These are phyloP conservation scores for Cryptosporidium viatorum DNA, from an alignment of 169 alveolate genomes.

Conservation along the genomic window DNA sequence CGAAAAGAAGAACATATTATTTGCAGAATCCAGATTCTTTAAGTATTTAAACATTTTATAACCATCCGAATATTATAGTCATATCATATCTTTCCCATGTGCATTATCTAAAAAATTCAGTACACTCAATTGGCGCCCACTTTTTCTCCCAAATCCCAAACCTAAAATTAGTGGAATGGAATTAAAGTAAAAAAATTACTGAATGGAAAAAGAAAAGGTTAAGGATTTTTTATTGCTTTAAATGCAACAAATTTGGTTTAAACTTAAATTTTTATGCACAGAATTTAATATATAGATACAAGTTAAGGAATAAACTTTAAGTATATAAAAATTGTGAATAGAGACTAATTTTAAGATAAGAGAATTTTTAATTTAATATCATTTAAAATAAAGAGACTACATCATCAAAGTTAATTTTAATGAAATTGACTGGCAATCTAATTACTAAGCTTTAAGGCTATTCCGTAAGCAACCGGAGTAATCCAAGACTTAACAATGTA, in stretches of 20 bases:
- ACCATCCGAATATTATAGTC: neutral
- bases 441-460: neutral
- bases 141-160: slow-evolving; percentile 55
- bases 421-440: neutral
- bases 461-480: neutral
- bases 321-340: neutral
- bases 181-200: slow-evolving; percentile 22
- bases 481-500: neutral
- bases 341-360: neutral
- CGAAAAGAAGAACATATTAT: neutral
- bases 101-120: slow-evolving; percentile 22
- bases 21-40: neutral
- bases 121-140: slow-evolving; percentile 57
- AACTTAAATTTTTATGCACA: neutral
- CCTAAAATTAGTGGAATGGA: neutral
- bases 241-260: neutral
- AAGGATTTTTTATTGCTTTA: neutral
- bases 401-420: neutral
- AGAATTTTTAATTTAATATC: neutral
- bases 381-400: neutral
- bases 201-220: neutral
- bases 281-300: neutral
- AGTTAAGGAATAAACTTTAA: neutral
- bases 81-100: neutral
- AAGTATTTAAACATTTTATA: neutral